Percentiles rank a stretch among this genome's conserved stretches.
Evolutionary conservation across 2,329 filamentous ascomycete species (phyloP).

Genomic region (Capronia americana): DNA sequence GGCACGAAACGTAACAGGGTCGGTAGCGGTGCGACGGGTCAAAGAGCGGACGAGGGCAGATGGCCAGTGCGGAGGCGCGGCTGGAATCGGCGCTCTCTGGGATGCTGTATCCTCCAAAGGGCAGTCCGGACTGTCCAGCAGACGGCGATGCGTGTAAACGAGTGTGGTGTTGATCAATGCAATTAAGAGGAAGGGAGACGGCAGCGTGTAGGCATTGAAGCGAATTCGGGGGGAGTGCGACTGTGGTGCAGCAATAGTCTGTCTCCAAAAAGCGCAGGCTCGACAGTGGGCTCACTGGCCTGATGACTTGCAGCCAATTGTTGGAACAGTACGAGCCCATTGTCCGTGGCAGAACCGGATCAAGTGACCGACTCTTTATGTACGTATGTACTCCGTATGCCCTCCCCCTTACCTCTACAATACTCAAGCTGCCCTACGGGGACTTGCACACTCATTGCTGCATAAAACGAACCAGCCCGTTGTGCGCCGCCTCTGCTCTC

Average conservation of each 20-base stretch:
- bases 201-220: neutral
- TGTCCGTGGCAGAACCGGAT: neutral
- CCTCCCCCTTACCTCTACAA: neutral
- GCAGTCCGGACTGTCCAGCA: slow-evolving; percentile 32
- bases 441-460: neutral
- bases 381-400: neutral
- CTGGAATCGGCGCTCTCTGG: slow-evolving; percentile 15
- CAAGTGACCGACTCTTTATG: neutral
- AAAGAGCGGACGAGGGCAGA: slow-evolving; percentile 28
- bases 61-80: slow-evolving; percentile 29
- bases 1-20: slow-evolving; percentile 31
- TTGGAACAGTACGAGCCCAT: neutral
- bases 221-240: slow-evolving; percentile 9
- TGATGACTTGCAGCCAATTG: slow-evolving; percentile 5
- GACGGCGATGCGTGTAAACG: slow-evolving; percentile 27
- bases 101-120: slow-evolving; percentile 11
- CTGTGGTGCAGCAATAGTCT: slow-evolving; percentile 13
- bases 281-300: slow-evolving; percentile 3
- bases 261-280: slow-evolving; percentile 10
- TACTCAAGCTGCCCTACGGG: neutral
- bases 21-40: slow-evolving; percentile 21
- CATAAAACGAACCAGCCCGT: neutral
- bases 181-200: slow-evolving; percentile 6
- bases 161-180: slow-evolving; percentile 19
- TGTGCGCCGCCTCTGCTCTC: neutral